phyloP scores from a whole-genome alignment of 768 basidiomycete species.

The Boletus sp. region DNA sequence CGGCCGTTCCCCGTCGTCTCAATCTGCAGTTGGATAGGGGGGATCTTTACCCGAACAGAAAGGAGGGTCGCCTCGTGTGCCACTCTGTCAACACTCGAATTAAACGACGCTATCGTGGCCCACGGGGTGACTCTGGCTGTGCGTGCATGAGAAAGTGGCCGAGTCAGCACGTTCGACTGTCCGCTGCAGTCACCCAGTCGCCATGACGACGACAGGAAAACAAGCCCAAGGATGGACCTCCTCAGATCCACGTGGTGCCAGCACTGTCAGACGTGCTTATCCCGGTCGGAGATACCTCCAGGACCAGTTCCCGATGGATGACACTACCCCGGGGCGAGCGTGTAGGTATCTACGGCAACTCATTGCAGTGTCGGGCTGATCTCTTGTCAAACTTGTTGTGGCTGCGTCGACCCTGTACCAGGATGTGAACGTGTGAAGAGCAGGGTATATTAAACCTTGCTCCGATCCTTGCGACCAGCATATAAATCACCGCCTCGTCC shows the following conservation, averaged over 20 bases:
- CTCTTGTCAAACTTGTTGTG: slow-evolving; percentile 4
- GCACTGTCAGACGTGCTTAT: not conserved
- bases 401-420: slow-evolving; percentile 13
- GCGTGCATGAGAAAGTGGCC: not conserved
- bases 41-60: slow-evolving; percentile 8
- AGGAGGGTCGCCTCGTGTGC: slow-evolving; percentile 21
- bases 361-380: slow-evolving; percentile 13
- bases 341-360: slow-evolving; percentile 19
- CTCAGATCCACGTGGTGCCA: not conserved
- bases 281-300: not conserved
- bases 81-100: too few relatives aligned
- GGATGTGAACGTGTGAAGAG: slow-evolving; percentile 13
- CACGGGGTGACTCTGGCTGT: not conserved
- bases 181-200: not conserved
- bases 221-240: not conserved
- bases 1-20: too few relatives aligned
- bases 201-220: slow-evolving; percentile 6
- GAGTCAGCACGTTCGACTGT: not conserved
- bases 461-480: not conserved
- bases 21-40: too few relatives aligned
- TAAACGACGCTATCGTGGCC: not conserved
- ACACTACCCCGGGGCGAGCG: too few relatives aligned
- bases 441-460: slow-evolving; percentile 20
- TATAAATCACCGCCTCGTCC: slow-evolving; percentile 13
- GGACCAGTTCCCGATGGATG: too few relatives aligned